Base-by-base conservation (phyloP, 495 filamentous ascomycete species). In the Neurospora pannonica region DNA sequence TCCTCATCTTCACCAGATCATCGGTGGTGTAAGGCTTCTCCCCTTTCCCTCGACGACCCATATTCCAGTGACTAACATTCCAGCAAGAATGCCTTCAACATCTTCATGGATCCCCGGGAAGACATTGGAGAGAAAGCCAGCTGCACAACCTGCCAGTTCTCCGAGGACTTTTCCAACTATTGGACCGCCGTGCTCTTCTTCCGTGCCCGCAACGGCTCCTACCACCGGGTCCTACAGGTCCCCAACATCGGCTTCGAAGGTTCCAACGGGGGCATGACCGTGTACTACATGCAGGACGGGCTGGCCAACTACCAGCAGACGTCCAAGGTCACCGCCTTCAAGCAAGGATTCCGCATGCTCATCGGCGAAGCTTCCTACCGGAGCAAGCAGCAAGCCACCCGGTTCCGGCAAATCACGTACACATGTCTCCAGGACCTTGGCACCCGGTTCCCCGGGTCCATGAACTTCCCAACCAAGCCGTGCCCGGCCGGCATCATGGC, bases 11-110 rank as follows among this genome's bases (percentile, higher is more conserved):
- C 84, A 85, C 37, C 84, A 85, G 70, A 81, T 85, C 34, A 82
- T 85, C 21, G 84, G 83, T 78, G 82, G 85, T 70, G 91, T 88
- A 82, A 85, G 86, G 28, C 88, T 76, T 82, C 84, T 62, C 82
- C 82, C 73, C 80, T 79, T 42, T 87, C 15, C 9, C 17, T 70
- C 6, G 4, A 13, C 5, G 5, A 31, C 48, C 8, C 54, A 7
- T 34, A 6, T 21, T 24, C 2, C 36, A 8, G 13, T 69, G 19
- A 38, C 72, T 80, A 43, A 76, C 36, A 3, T 4, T 10, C 21
- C 15, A 36, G 0, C 37, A 60, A 77, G 74, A 75, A 77, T 36
- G 71, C 76, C 0, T 72, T 77, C 74, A 73, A 74, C 46, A n/a
- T 74, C 21, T 71, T 38, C 37, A 85, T 85, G 83, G 79, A 83